Conservation (phyloP, 2,329 filamentous ascomycete genomes). For the Diatrype stigma region DNA sequence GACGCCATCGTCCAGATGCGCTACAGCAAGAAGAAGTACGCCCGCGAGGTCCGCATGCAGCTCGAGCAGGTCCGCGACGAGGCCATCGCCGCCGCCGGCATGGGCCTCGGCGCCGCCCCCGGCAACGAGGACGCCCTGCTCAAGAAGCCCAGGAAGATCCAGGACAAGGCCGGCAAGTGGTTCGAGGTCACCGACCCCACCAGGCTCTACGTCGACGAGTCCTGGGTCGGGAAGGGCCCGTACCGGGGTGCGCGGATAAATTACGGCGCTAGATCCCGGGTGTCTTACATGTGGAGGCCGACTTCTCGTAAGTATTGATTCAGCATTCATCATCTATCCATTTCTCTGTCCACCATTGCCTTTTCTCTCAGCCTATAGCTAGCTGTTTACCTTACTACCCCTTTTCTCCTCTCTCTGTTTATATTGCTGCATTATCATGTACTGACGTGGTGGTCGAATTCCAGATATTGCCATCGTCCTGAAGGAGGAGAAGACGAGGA, state of each 20-base stretch:
- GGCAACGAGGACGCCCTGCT: slow-evolving; percentile 35
- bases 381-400: slow-evolving; percentile 2
- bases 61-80: slow-evolving; percentile 77
- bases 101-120: slow-evolving; percentile 61
- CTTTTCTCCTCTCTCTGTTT: not conserved
- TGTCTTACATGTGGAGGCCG: slow-evolving; percentile 65
- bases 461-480: slow-evolving; percentile 74
- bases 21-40: slow-evolving; percentile 91
- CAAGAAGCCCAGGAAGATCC: slow-evolving; percentile 52
- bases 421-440: slow-evolving; percentile 7
- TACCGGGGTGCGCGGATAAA: slow-evolving; percentile 56
- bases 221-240: slow-evolving; percentile 81
- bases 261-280: slow-evolving; percentile 70
- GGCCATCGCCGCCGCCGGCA: slow-evolving; percentile 75
- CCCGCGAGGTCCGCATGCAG: slow-evolving; percentile 73
- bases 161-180: slow-evolving; percentile 70
- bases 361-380: too few species aligned
- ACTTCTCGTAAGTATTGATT: slow-evolving; percentile 62
- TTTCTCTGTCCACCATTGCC: too few species aligned
- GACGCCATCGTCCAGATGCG: slow-evolving; percentile 94
- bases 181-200: slow-evolving; percentile 69
- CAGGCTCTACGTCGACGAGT: slow-evolving; percentile 85
- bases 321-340: too few species aligned
- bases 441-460: slow-evolving; percentile 5
- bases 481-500: slow-evolving; percentile 89